These are phyloP conservation scores for Anisodus acutangulus DNA, from an alignment of 257 asterid genomes.

Conservation along the genomic window DNA sequence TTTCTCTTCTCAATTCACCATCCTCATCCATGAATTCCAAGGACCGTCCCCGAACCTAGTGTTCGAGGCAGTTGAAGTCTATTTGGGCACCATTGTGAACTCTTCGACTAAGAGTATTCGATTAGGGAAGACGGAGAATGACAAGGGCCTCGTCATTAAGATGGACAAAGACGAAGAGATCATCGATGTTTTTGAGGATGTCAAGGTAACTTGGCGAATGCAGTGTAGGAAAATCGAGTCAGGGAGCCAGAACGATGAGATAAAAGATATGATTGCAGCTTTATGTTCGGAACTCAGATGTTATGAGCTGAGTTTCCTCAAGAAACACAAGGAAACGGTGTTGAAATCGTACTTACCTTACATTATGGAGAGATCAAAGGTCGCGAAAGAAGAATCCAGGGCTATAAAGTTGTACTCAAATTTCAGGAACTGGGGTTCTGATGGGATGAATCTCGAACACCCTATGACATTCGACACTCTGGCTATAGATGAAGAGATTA, in stretches of 20 bases:
- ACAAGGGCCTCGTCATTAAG: constrained; percentile 41
- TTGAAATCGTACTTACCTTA: constrained; percentile 53
- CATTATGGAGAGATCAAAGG: constrained; percentile 48
- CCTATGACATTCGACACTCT: constrained; percentile 63
- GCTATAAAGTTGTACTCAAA: constrained; percentile 43
- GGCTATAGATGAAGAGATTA: constrained; percentile 56
- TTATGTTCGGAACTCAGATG: constrained; percentile 33
- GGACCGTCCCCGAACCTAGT: constrained; percentile 52
- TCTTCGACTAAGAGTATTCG: constrained; percentile 44
- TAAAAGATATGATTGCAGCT: constrained; percentile 23
- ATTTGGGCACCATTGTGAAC: constrained; percentile 34
- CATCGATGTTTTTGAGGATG: constrained; percentile 40
- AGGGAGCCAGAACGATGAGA: neutral
- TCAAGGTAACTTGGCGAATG: constrained; percentile 49
- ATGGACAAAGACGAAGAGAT: constrained; percentile 45
- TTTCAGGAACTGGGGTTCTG: constrained; percentile 40
- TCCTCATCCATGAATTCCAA: constrained; percentile 54
- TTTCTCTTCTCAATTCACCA: constrained; percentile 45
- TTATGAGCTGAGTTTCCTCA: constrained; percentile 46
- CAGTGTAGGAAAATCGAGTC: constrained; percentile 12
- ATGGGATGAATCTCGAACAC: constrained; percentile 56
- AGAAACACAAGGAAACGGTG: constrained; percentile 38
- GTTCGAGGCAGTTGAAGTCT: constrained; percentile 50
- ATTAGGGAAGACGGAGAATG: constrained; percentile 47
- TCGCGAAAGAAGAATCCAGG: constrained; percentile 37